Percentiles rank a stretch among this genome's conserved stretches.
phyloP scores from a whole-genome alignment of 768 basidiomycete genomes.

The Rhizopogon vulgaris region DNA sequence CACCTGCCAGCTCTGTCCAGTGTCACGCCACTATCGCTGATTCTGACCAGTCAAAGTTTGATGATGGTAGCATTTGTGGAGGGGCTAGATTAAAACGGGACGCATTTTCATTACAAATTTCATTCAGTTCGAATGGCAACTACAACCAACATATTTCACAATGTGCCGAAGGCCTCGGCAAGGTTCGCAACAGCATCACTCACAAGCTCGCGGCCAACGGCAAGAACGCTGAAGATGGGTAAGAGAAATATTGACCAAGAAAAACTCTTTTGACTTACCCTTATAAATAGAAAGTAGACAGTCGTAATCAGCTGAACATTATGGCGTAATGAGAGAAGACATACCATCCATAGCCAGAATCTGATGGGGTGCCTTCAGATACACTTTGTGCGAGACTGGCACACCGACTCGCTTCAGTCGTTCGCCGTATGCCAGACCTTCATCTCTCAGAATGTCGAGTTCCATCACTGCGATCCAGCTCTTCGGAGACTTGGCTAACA shows the following conservation, averaged over 20 bases:
- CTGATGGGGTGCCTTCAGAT: constrained; percentile 63
- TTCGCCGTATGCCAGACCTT: constrained; percentile 60
- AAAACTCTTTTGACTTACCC: constrained; percentile 14
- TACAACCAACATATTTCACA: neutral
- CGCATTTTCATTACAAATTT: neutral
- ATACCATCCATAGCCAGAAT: constrained; percentile 72
- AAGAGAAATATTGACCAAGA: neutral
- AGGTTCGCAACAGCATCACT: constrained; percentile 30
- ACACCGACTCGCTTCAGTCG: constrained; percentile 51
- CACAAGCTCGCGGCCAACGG: constrained; percentile 32
- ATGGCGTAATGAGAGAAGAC: constrained; percentile 13
- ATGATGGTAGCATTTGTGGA: neutral
- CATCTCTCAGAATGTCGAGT: constrained; percentile 63
- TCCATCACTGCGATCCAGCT: constrained; percentile 67
- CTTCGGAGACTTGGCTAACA: constrained; percentile 45
- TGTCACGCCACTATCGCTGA: neutral
- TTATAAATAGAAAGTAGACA: constrained; percentile 3
- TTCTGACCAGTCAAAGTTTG: too few species aligned
- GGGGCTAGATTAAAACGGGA: neutral
- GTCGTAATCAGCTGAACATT: neutral
- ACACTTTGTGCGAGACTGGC: constrained; percentile 47
- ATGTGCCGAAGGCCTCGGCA: constrained; percentile 25
- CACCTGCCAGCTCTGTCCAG: neutral
- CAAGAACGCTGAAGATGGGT: constrained; percentile 27
- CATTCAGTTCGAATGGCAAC: neutral